Conservation (phyloP, 2,329 filamentous ascomycete genomes). For the Fusarium sp. region DNA sequence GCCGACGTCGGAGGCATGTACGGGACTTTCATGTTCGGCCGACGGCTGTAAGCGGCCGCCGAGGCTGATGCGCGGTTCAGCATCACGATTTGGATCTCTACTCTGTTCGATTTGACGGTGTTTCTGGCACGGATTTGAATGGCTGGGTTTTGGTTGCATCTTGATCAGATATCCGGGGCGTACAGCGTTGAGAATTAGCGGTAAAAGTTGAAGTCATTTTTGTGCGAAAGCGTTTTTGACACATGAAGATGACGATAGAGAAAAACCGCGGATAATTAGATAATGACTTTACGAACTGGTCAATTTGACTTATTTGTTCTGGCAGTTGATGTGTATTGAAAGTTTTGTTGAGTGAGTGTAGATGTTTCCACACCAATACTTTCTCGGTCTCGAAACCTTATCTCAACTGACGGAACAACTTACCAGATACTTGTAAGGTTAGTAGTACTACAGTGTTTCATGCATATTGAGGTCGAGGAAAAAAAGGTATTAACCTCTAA, state of each 20-base stretch:
- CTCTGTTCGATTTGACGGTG: constrained; percentile 38
- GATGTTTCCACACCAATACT: neutral
- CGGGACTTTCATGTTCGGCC: constrained; percentile 76
- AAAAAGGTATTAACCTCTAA: neutral
- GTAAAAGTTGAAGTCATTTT: constrained; percentile 45
- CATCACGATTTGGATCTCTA: constrained; percentile 43
- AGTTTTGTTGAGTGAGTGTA: neutral
- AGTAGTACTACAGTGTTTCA: neutral
- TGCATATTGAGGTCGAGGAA: neutral
- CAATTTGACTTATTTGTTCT: neutral
- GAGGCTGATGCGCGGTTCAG: constrained; percentile 53
- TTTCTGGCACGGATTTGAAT: constrained; percentile 8
- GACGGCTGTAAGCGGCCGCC: constrained; percentile 59
- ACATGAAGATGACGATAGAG: constrained; percentile 38
- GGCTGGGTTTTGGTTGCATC: constrained; percentile 36
- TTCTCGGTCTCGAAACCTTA: neutral
- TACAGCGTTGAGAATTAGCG: constrained; percentile 43
- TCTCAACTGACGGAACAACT: no score
- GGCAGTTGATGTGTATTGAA: neutral
- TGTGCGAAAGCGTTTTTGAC: constrained; percentile 40
- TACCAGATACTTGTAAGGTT: neutral
- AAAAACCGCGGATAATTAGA: constrained; percentile 36
- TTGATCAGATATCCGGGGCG: constrained; percentile 43
- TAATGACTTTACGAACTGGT: constrained; percentile 35
- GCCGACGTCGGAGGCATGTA: constrained; percentile 96